Conservation (phyloP, 495 filamentous ascomycete genomes). For the Jackrogersella minutella region DNA sequence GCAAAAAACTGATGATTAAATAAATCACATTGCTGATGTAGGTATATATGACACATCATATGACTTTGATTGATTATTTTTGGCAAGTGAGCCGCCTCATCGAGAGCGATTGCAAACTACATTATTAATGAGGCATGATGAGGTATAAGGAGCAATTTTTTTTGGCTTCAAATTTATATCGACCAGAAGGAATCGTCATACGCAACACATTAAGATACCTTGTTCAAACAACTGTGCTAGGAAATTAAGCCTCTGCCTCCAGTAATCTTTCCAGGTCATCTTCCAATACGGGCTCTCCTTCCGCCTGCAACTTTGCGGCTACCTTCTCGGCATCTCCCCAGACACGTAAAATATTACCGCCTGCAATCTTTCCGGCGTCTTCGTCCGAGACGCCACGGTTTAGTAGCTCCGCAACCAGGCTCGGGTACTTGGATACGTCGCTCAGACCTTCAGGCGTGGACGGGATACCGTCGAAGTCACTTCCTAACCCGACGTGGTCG, state of each 20-base stretch:
- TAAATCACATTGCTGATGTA: not conserved
- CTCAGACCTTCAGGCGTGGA: constrained; percentile 67
- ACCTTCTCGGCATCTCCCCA: constrained; percentile 77
- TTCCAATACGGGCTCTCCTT: constrained; percentile 68
- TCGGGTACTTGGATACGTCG: constrained; percentile 86
- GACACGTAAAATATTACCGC: constrained; percentile 78
- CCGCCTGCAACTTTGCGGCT: constrained; percentile 65
- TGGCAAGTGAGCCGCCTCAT: not conserved
- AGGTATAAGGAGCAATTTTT: not conserved
- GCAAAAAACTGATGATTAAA: not conserved
- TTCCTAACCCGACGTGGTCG: constrained; percentile 77
- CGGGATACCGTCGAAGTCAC: constrained; percentile 75
- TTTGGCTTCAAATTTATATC: no score
- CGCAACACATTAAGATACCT: not conserved
- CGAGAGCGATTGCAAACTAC: not conserved
- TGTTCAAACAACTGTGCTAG: no score
- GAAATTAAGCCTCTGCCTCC: not conserved
- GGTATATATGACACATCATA: not conserved
- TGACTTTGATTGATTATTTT: not conserved
- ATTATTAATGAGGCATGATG: not conserved
- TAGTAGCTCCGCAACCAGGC: constrained; percentile 77
- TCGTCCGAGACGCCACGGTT: constrained; percentile 70
- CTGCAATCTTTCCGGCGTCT: constrained; percentile 72
- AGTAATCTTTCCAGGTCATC: constrained; percentile 55
- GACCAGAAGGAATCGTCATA: no score